Evolutionary conservation across 331 rosid species (phyloP), one percentile per base, ranked within the genome.

Genomic region (Quercus phellos): DNA sequence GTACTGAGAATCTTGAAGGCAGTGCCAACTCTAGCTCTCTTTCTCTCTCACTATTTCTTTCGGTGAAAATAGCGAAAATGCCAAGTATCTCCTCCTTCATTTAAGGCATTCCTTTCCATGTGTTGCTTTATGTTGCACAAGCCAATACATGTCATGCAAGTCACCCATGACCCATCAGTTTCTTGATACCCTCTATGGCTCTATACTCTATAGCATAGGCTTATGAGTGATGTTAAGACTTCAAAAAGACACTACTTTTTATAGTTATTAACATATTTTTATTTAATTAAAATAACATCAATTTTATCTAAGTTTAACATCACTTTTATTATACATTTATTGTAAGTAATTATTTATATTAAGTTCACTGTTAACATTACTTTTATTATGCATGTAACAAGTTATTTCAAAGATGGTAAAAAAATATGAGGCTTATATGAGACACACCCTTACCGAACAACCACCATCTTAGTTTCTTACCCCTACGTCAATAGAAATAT

Each of bases 91-190:
- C 34, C 43, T 4, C 5, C 56, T 42, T 19, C 27, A 82, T 82
- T 82, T 60, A 79, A 53, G 68, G 55, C 84, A 50, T 71, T 51
- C 50, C 30, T 30, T 53, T 76, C 73, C 85, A 82, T 43, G 79
- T 64, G 76, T 79, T 68, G 81, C 61, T 77, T 68, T 56, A 46
- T 74, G 74, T 83, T 60, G 26, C 78, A 43, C 70, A 56, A 38
- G 4, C 84, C 82, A 79, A 70, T 76, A 77, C 87, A 84, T 86
- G 81, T 79, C 84, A 74, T 84, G 90, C 88, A 82, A 68, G 79
- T 77, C 85, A 78, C 76, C 73, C 43, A 82, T 77, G 84, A 78
- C 76, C 79, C 43, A 82, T 77, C 81, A 18, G 14, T 43, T 68
- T 77, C 46, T 38, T 38, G 46, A 38, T 38, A 38, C 46, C 46